Evolutionary conservation across 495 filamentous ascomycete species (phyloP).

Genomic region (Amphirosellinia nigrospora): DNA sequence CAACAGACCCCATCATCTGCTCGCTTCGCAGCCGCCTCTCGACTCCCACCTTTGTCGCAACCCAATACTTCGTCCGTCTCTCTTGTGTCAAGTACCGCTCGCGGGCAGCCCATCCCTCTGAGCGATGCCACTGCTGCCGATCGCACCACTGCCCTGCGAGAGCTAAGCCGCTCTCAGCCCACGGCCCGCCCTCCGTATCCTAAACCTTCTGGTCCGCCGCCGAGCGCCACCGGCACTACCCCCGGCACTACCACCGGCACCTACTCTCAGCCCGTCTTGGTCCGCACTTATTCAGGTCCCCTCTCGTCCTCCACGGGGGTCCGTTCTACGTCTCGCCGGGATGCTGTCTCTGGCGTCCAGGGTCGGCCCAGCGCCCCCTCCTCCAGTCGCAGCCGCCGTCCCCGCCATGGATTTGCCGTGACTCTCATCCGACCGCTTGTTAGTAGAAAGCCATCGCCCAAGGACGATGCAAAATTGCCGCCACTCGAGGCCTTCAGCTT

Average conservation of each 20-base stretch:
- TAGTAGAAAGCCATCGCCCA: slow-evolving; percentile 31
- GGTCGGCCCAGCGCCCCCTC: slow-evolving; percentile 22
- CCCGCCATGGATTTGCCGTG: slow-evolving; percentile 26
- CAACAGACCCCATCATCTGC: slow-evolving; percentile 16
- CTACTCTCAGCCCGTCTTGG: slow-evolving; percentile 62
- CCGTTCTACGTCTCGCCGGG: slow-evolving; percentile 16
- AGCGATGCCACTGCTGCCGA: slow-evolving; percentile 47
- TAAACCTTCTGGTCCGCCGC: slow-evolving; percentile 38
- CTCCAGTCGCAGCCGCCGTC: slow-evolving; percentile 15
- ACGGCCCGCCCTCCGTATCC: slow-evolving; percentile 49
- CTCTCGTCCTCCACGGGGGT: slow-evolving; percentile 32
- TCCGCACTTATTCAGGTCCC: slow-evolving; percentile 58
- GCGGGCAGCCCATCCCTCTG: slow-evolving; percentile 53
- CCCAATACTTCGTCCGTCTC: slow-evolving; percentile 50
- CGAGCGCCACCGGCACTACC: slow-evolving; percentile 46
- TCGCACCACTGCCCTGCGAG: slow-evolving; percentile 50
- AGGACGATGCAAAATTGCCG: slow-evolving; percentile 47
- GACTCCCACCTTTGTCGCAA: slow-evolving; percentile 46
- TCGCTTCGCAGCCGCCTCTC: slow-evolving; percentile 41
- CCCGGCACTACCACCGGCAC: slow-evolving; percentile 48
- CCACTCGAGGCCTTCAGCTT: slow-evolving; percentile 64
- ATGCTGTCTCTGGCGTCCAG: slow-evolving; percentile 22
- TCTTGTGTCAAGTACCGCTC: slow-evolving; percentile 51
- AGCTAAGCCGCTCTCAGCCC: slow-evolving; percentile 54
- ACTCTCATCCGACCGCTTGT: slow-evolving; percentile 41